phyloP scores from a whole-genome alignment of 495 filamentous ascomycete genomes.

The Hypoxylon fragiforme region DNA sequence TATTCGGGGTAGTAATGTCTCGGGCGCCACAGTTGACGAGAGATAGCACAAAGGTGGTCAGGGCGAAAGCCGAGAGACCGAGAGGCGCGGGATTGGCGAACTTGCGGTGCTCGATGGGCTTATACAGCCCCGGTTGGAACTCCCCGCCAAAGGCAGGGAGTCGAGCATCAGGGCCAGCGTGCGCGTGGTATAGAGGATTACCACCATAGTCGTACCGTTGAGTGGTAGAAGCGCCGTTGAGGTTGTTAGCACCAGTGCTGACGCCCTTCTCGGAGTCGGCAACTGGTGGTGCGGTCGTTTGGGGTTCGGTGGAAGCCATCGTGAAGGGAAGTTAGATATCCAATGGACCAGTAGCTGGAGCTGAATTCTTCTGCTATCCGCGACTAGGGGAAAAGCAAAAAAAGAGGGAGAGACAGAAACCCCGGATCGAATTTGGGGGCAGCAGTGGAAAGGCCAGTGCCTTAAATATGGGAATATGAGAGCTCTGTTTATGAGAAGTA shows the following conservation, averaged over 20 bases:
- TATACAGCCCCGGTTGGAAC: conserved; percentile 93
- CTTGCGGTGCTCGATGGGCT: conserved; percentile 72
- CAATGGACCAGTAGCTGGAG: not conserved
- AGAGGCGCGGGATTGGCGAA: conserved; percentile 88
- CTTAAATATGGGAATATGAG: conserved; percentile 15
- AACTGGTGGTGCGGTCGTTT: conserved; percentile 13
- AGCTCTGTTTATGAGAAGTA: too few species aligned
- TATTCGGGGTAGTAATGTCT: conserved; percentile 61
- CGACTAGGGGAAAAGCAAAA: conserved; percentile 9
- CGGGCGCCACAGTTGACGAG: conserved; percentile 77
- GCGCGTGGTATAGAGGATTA: conserved; percentile 73
- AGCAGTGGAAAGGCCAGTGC: conserved; percentile 2
- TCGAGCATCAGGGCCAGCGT: conserved; percentile 60
- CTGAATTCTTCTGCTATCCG: conserved; percentile 2
- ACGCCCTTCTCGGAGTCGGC: conserved; percentile 43
- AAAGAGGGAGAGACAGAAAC: not conserved
- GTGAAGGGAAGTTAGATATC: not conserved
- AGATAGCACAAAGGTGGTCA: conserved; percentile 93
- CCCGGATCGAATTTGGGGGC: too few species aligned
- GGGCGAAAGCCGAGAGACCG: conserved; percentile 84
- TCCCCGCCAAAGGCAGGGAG: conserved; percentile 92
- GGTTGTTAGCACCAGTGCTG: conserved; percentile 28
- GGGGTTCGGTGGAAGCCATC: conserved; percentile 34
- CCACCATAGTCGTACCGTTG: conserved; percentile 56
- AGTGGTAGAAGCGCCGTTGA: conserved; percentile 35